These are phyloP conservation scores for Botryotinia calthae DNA, from an alignment of 2,329 filamentous ascomycete genomes.

Conservation along the genomic window DNA sequence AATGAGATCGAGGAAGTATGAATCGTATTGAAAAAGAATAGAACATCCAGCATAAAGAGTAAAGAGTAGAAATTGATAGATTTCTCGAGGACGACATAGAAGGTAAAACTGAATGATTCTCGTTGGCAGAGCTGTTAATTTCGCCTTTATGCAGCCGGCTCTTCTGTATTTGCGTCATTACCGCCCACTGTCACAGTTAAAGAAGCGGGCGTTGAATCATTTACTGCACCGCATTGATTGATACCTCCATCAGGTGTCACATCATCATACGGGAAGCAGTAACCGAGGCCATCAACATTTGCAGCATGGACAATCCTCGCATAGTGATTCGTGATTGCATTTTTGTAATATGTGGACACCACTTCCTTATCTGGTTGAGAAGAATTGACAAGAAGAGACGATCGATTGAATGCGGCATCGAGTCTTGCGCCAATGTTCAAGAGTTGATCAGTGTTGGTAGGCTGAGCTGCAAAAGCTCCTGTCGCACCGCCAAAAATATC, in stretches of 20 bases:
- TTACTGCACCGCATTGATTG: constrained; percentile 63
- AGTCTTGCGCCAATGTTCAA: constrained; percentile 70
- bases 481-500: constrained; percentile 67
- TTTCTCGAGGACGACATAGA: neutral
- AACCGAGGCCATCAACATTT: constrained; percentile 59
- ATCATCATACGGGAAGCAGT: constrained; percentile 72
- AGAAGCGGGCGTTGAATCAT: constrained; percentile 36
- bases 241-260: constrained; percentile 53
- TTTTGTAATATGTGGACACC: constrained; percentile 51
- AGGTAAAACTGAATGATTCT: neutral
- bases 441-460: constrained; percentile 39
- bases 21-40: constrained; percentile 18
- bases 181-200: constrained; percentile 30
- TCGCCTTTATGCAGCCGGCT: neutral
- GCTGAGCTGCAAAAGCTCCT: constrained; percentile 51
- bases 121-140: neutral
- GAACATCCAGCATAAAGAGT: constrained; percentile 21
- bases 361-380: constrained; percentile 53
- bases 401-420: constrained; percentile 72
- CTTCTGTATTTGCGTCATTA: constrained; percentile 24
- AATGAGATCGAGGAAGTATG: constrained; percentile 22
- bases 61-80: constrained; percentile 20
- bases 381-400: constrained; percentile 58
- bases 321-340: constrained; percentile 63
- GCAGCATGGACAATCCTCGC: constrained; percentile 61